phyloP scores from a whole-genome alignment of 1,284 basidiomycete genomes.

The Grifola frondosa region DNA sequence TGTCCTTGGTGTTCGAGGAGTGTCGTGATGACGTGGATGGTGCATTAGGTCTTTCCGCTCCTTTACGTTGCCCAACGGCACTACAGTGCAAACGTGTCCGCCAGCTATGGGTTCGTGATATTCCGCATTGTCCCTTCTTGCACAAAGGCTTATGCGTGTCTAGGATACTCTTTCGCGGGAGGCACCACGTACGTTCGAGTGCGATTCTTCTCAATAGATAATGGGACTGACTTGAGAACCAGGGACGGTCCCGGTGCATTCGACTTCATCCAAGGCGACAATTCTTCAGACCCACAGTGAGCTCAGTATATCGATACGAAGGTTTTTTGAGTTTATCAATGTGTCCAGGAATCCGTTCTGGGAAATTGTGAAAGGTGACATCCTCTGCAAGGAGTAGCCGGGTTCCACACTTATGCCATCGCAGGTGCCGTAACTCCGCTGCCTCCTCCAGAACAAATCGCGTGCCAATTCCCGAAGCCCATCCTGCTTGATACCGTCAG shows the following conservation, averaged over 20 bases:
- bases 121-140: background rate
- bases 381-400: background rate
- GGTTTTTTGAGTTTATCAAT: slow-evolving; percentile 4
- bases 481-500: slow-evolving; percentile 72
- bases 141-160: background rate
- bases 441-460: slow-evolving; percentile 59
- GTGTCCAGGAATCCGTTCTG: slow-evolving; percentile 75
- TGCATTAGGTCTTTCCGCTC: slow-evolving; percentile 56
- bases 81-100: slow-evolving; percentile 71
- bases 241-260: slow-evolving; percentile 82
- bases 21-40: slow-evolving; percentile 2
- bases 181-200: slow-evolving; percentile 67
- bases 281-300: slow-evolving; percentile 56
- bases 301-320: slow-evolving; percentile 13
- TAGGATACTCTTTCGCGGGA: slow-evolving; percentile 72
- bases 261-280: slow-evolving; percentile 79
- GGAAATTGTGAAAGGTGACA: slow-evolving; percentile 69
- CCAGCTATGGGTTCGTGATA: slow-evolving; percentile 59
- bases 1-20: background rate
- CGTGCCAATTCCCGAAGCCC: slow-evolving; percentile 80
- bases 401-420: slow-evolving; percentile 8
- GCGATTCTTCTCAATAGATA: background rate
- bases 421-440: slow-evolving; percentile 63
- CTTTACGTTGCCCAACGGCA: slow-evolving; percentile 68
- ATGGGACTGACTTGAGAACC: background rate